Conservation (phyloP, 768 basidiomycete species). For the Tephrocybe sp. region DNA sequence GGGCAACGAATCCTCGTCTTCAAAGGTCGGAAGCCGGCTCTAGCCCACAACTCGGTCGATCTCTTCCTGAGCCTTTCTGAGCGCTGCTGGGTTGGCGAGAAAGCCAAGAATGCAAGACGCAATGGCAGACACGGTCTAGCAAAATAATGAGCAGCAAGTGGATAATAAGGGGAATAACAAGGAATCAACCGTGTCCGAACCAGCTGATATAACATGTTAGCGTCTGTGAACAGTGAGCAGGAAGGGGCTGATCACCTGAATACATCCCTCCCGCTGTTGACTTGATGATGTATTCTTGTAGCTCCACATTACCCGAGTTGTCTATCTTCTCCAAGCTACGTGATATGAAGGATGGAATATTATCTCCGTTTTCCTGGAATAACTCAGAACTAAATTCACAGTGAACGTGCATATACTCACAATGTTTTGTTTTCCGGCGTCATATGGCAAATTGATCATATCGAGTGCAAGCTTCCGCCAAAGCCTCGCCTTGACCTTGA, state of each 20-base stretch:
- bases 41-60: constrained; percentile 29
- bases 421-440: constrained; percentile 19
- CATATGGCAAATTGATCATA: constrained; percentile 26
- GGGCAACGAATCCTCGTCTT: constrained; percentile 25
- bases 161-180: not conserved
- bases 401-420: constrained; percentile 11
- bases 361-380: not conserved
- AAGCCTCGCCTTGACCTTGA: constrained; percentile 30
- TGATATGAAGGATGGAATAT: constrained; percentile 21
- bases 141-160: not conserved
- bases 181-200: constrained; percentile 25
- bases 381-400: not conserved
- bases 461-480: constrained; percentile 18
- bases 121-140: constrained; percentile 25
- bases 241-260: constrained; percentile 17
- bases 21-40: constrained; percentile 28
- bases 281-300: constrained; percentile 20
- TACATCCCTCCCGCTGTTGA: constrained; percentile 24
- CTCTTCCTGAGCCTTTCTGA: constrained; percentile 30
- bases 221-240: not conserved
- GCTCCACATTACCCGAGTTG: constrained; percentile 8
- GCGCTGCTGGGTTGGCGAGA: constrained; percentile 25
- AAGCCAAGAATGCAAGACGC: constrained; percentile 28
- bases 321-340: constrained; percentile 19
- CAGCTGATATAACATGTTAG: constrained; percentile 15